Evolutionary conservation across 345 rosid genomes (phyloP).

Genomic region (Erucastrum elatum): DNA sequence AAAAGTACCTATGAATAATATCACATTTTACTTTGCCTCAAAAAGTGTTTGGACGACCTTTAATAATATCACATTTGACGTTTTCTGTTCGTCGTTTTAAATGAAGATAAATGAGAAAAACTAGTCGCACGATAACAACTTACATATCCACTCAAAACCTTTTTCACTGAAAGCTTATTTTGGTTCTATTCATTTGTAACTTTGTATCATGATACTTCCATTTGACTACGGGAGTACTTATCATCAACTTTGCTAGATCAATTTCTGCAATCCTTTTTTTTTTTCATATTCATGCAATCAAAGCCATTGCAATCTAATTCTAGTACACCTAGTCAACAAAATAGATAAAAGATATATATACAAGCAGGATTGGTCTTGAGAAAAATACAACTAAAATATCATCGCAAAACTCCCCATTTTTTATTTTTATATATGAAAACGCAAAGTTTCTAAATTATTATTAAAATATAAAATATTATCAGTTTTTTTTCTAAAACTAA

Average conservation of each 20-base stretch:
- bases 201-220: background rate
- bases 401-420: background rate
- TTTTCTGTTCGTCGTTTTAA: slow-evolving; percentile 36
- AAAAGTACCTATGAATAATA: background rate
- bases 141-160: slow-evolving; percentile 21
- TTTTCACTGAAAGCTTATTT: slow-evolving; percentile 15
- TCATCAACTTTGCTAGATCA: background rate
- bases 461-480: no score
- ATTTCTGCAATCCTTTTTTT: background rate
- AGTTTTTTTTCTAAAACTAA: background rate
- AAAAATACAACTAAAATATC: no score
- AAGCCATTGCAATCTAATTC: background rate
- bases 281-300: background rate
- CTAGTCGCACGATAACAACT: slow-evolving; percentile 17
- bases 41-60: slow-evolving; percentile 2
- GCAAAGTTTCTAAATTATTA: no score
- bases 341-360: background rate
- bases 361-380: background rate
- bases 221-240: background rate
- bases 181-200: slow-evolving; percentile 13
- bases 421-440: no score
- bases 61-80: slow-evolving; percentile 35
- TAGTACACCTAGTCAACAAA: background rate
- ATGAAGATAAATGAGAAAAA: slow-evolving; percentile 22
- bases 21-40: background rate